These are phyloP conservation scores for Aspergillus candidus DNA, from an alignment of 2,329 filamentous ascomycete genomes.

Conservation along the genomic window DNA sequence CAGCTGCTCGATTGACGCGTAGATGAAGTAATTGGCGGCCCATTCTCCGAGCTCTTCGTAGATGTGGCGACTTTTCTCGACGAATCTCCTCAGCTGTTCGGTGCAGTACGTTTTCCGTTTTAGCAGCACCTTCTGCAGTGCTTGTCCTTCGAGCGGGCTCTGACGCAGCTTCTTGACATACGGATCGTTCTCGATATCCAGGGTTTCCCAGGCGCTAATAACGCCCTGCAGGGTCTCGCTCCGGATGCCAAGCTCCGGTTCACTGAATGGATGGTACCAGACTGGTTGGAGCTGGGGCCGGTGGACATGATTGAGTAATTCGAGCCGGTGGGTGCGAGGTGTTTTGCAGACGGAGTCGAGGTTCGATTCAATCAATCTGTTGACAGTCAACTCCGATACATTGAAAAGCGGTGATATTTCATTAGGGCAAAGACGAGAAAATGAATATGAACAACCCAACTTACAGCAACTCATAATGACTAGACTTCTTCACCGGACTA, in stretches of 20 bases:
- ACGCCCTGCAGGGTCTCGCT: conserved; percentile 41
- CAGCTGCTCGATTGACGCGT: conserved; percentile 41
- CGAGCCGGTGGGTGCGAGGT: conserved; percentile 61
- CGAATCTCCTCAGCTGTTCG: conserved; percentile 53
- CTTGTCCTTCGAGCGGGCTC: conserved; percentile 30
- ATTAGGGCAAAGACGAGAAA: background rate
- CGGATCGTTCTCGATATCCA: conserved; percentile 59
- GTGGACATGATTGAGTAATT: conserved; percentile 63
- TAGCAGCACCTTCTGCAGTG: conserved; percentile 23
- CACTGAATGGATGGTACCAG: conserved; percentile 10
- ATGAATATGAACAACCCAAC: conserved; percentile 3
- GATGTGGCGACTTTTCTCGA: conserved; percentile 47
- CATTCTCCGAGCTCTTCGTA: conserved; percentile 58
- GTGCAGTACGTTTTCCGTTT: conserved; percentile 38
- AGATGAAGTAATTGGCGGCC: conserved; percentile 63
- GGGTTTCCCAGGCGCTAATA: conserved; percentile 30
- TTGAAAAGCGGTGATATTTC: background rate
- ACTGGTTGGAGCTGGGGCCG: conserved; percentile 46
- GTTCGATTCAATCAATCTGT: conserved; percentile 57
- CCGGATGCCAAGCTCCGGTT: background rate
- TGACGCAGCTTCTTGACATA: conserved; percentile 46
- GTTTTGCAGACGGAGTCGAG: conserved; percentile 64
- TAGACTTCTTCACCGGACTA: conserved; percentile 63
- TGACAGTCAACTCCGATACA: background rate
- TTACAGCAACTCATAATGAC: conserved; percentile 49